Evolutionary conservation across 495 filamentous ascomycete genomes (phyloP), one percentile per base, ranked within the genome.

Genomic region (Penicillium steckii): DNA sequence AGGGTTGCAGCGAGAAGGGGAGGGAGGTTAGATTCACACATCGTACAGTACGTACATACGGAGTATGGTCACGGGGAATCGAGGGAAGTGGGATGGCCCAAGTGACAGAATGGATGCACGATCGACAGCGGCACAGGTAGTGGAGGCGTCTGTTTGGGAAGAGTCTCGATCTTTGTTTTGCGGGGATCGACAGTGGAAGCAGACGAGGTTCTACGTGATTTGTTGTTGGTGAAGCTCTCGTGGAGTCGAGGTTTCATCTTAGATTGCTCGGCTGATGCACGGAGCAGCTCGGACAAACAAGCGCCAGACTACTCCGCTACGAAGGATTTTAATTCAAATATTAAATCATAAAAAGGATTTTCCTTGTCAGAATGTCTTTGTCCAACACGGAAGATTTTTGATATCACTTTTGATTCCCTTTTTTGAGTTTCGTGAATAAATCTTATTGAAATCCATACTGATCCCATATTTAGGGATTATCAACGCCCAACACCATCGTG

Each of bases 111-210:
- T 18, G 23, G 29, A 30, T 44, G 32, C 13, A 44, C 53, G 56
- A 59, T 59, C 56, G 55, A 53, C 55, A 26, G 32, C 17, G 46
- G 47, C 56, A 53, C 56, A 50, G 50, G 40, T 46, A 42, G 17
- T n/a, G n/a, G 22, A 21, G 40, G 50, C 49, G 55, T 29, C 44
- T 57, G 44, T 48, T 44, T 27, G 25, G 45, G 25, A 10, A 35
- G 32, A 27, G 48, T 41, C 41, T 50, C 47, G 46, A 56, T 56
- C 53, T 50, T 22, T 23, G 8, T 10, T 8, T 41, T 23, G 38
- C 38, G 38, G 38, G 38, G 38, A 41, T 41, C 38, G 38, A 23
- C 38, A 19, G 37, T n/a, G 21, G 38, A 9, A 41, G 3, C 3
- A 21, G 38, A 22, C 9, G 21, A 10, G 17, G 8, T 41, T 3